Base-by-base conservation (phyloP, 2,329 filamentous ascomycete genomes). In the Nannizzia gypsea region DNA sequence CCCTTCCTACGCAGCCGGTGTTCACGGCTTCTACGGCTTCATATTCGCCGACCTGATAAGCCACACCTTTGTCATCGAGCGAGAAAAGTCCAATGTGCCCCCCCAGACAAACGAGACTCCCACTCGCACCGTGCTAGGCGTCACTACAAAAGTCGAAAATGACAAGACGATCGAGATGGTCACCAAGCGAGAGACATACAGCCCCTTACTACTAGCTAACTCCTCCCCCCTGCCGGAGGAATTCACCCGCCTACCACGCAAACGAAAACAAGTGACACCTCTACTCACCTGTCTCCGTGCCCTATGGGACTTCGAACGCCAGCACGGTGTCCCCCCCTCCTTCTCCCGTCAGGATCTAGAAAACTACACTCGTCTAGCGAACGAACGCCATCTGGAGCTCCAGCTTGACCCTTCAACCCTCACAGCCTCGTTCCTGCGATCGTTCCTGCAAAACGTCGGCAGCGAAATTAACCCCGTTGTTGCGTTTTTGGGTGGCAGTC, bases 41-140 rank as follows among this genome's bases (percentile, higher is more conserved):
- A 88, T 96, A 65, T 99, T 99, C 72, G 88, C 88, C 61, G 93
- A 99, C 72, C 81, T 99, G 22, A 90, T 96, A 66, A 82, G 86
- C 67, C 93, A 99, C 72, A 86, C 91, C 67, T 99, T 90, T 69
- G 84, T 93, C 62, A 86, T 99, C 63, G 86, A 95, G 76, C 86
- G 93, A 60, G 84, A 89, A 63, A 85, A 87, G 64, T 85, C 88
- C 61, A 97, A 97, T 69, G 77, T 88, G 11, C 70, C 82, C 20
- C 78, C 81, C 0, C 66, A 74, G 2, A 86, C 84, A 0, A 72
- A 79, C 44, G 93, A 99, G 71, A 87, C 88, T 1, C 80, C 84
- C 26, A 96, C 92, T 3, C 83, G 92, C 59, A 84, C 82, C 66
- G 81, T 97, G 61, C 74, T 91, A 34, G 80, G 83, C 64, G 84